phyloP scores from a whole-genome alignment of 2,329 filamentous ascomycete genomes.

The Colletotrichum tropicale region DNA sequence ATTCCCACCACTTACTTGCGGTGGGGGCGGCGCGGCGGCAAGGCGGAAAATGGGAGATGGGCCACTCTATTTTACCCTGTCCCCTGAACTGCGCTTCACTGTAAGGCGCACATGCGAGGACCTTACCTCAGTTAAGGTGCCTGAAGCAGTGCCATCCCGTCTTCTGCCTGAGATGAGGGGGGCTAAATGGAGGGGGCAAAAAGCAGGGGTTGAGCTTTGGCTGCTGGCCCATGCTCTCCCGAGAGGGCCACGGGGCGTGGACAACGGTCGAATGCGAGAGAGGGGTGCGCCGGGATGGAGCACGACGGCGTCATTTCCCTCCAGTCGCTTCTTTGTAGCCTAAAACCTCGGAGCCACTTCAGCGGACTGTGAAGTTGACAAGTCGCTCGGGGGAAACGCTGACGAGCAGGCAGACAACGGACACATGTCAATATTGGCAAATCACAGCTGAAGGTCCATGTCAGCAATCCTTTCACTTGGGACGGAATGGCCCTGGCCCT shows the following conservation, averaged over 20 bases:
- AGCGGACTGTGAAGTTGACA: not conserved
- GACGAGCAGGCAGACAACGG: not conserved
- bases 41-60: not conserved
- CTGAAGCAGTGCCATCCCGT: slow-evolving; percentile 17
- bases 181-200: not conserved
- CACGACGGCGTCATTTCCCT: slow-evolving; percentile 6
- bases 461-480: not conserved
- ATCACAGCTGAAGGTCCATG: not conserved
- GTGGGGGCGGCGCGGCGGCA: not conserved
- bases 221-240: slow-evolving; percentile 11
- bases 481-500: not conserved
- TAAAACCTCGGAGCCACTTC: not conserved
- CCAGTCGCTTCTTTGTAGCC: not conserved
- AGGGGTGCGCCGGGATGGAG: not conserved
- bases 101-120: not conserved
- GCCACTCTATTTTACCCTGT: not conserved
- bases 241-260: not conserved
- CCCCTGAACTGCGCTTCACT: not conserved
- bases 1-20: slow-evolving; percentile 11
- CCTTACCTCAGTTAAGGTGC: slow-evolving; percentile 18
- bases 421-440: not conserved
- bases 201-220: slow-evolving; percentile 5
- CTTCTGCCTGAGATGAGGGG: slow-evolving; percentile 18
- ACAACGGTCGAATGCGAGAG: not conserved
- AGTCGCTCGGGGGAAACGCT: not conserved